phyloP scores from a whole-genome alignment of 2,329 filamentous ascomycete genomes.

The Alternaria triticimaculans region DNA sequence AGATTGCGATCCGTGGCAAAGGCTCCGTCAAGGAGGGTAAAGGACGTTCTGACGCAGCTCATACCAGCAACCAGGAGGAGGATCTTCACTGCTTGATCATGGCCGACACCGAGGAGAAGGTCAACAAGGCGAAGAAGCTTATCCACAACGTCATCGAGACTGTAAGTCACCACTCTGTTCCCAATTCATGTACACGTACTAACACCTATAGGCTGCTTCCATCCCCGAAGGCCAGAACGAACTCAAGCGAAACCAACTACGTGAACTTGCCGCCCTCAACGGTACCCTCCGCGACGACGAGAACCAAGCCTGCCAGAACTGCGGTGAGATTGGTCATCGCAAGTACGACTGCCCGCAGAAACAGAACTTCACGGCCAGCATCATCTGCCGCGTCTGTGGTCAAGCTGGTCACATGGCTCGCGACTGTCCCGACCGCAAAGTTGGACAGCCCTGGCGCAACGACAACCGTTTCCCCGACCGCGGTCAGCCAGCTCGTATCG shows the following conservation, averaged over 20 bases:
- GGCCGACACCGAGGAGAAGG: constrained; percentile 99
- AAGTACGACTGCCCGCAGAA: constrained; percentile 99
- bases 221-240: constrained; percentile 99
- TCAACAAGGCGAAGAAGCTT: constrained; percentile 97
- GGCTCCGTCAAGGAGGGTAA: constrained; percentile 99
- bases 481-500: constrained; percentile 67
- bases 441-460: constrained; percentile 91
- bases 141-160: constrained; percentile 99
- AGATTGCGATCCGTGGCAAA: constrained; percentile 99
- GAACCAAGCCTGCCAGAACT: constrained; percentile 99
- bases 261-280: constrained; percentile 96
- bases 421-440: constrained; percentile 93
- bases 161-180: constrained; percentile 63
- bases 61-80: constrained; percentile 99
- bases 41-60: constrained; percentile 96
- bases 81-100: constrained; percentile 99
- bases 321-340: constrained; percentile 95
- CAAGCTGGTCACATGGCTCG: constrained; percentile 98
- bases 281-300: constrained; percentile 98
- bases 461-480: constrained; percentile 62
- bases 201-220: constrained; percentile 78
- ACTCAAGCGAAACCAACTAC: constrained; percentile 96
- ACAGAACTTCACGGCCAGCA: constrained; percentile 98
- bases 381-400: constrained; percentile 97
- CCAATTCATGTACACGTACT: constrained; percentile 23